Percentiles rank a stretch among this genome's conserved stretches.
These are phyloP conservation scores for Emmonsia crescens DNA, from an alignment of 2,329 filamentous ascomycete species.

Conservation along the genomic window DNA sequence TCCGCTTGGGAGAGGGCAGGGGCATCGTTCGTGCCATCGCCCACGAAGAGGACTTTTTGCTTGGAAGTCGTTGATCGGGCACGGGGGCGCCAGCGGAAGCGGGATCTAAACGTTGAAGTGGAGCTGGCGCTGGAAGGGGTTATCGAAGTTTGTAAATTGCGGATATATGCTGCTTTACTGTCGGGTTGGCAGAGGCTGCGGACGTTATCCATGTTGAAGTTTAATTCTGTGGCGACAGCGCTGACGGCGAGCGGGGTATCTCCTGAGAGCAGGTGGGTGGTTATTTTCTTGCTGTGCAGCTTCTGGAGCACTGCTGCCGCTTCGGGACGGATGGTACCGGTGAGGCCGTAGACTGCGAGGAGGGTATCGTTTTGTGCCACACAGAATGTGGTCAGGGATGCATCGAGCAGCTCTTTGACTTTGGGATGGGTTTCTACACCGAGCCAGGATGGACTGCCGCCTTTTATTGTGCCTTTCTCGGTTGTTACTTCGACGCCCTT, in stretches of 20 bases:
- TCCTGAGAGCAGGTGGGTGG: slow-evolving; percentile 46
- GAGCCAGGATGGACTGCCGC: slow-evolving; percentile 28
- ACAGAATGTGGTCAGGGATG: slow-evolving; percentile 46
- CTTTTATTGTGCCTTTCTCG: slow-evolving; percentile 14
- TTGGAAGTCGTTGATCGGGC: slow-evolving; percentile 3
- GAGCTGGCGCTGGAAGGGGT: background rate
- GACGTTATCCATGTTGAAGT: slow-evolving; percentile 31
- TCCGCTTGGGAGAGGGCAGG: slow-evolving; percentile 59
- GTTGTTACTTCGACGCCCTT: slow-evolving; percentile 21
- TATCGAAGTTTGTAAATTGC: slow-evolving; percentile 17
- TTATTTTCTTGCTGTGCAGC: slow-evolving; percentile 40
- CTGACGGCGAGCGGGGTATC: slow-evolving; percentile 43
- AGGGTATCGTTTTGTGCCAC: slow-evolving; percentile 40
- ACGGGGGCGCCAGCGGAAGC: slow-evolving; percentile 1
- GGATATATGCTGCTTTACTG: slow-evolving; percentile 46
- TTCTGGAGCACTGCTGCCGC: slow-evolving; percentile 42
- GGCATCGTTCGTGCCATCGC: slow-evolving; percentile 73
- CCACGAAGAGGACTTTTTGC: slow-evolving; percentile 56
- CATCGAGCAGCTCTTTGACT: slow-evolving; percentile 25
- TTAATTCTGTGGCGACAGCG: slow-evolving; percentile 35
- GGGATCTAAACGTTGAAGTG: slow-evolving; percentile 4
- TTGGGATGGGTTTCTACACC: slow-evolving; percentile 20
- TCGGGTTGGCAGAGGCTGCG: slow-evolving; percentile 40
- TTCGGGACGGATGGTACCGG: slow-evolving; percentile 38
- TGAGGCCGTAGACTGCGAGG: slow-evolving; percentile 42